Conservation (phyloP, 768 basidiomycete species). For the Mycena rebaudengoi region DNA sequence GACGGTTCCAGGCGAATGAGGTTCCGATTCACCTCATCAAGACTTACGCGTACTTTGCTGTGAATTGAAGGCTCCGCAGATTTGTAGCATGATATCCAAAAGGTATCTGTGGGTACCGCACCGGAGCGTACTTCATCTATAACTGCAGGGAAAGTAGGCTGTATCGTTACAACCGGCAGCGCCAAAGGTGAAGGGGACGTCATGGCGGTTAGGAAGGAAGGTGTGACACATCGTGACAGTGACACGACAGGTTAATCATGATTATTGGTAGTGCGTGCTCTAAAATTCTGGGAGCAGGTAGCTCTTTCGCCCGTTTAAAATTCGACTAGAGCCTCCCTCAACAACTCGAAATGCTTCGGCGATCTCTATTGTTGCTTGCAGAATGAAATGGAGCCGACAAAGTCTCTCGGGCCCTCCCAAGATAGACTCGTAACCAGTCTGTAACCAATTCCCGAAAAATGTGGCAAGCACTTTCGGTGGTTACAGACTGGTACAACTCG, state of each 20-base stretch:
- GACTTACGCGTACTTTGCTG: conserved; percentile 62
- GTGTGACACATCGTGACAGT: not conserved
- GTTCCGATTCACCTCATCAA: conserved; percentile 63
- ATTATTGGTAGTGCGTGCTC: not conserved
- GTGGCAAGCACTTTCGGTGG: no score
- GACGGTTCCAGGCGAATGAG: conserved; percentile 52
- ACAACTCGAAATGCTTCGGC: no score
- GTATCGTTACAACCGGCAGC: conserved; percentile 64
- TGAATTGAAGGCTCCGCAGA: conserved; percentile 63
- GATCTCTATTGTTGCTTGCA: no score
- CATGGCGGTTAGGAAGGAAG: conserved; percentile 8
- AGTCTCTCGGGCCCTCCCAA: no score
- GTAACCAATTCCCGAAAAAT: no score
- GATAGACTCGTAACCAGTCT: no score
- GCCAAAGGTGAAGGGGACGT: not conserved
- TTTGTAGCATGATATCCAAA: conserved; percentile 83
- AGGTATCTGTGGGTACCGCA: conserved; percentile 62
- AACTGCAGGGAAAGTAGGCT: conserved; percentile 67
- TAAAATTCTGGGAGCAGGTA: no score
- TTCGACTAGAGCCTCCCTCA: no score
- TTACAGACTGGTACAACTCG: no score
- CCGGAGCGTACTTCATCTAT: conserved; percentile 71
- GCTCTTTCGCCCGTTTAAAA: no score
- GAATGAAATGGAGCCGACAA: no score
- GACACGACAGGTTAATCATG: not conserved